Conservation (phyloP, 169 alveolate genomes). For the Plasmodium vivax region DNA sequence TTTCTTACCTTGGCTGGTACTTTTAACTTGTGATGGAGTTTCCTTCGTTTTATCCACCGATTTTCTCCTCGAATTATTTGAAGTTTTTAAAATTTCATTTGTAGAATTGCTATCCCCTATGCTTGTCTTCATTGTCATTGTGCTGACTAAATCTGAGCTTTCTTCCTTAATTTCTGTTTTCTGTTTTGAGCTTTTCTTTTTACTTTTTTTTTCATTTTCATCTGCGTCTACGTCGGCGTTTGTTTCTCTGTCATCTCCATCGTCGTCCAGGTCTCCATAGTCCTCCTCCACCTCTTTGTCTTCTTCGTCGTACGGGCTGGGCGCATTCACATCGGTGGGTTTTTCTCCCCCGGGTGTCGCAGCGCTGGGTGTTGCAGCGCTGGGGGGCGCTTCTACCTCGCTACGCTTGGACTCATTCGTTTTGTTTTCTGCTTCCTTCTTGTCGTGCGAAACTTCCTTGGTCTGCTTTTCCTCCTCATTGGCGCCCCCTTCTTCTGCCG, state of each 20-base stretch:
- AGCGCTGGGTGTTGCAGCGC: not conserved
- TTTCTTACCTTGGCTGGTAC: constrained; percentile 1
- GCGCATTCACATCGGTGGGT: not conserved
- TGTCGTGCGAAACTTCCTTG: not conserved
- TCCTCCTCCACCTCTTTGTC: not conserved
- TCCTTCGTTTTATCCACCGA: constrained; percentile 24
- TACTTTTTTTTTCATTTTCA: constrained; percentile 12
- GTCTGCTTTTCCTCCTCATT: not conserved
- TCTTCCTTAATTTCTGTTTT: not conserved
- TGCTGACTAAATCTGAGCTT: not conserved
- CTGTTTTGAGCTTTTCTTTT: not conserved
- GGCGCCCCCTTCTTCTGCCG: not conserved
- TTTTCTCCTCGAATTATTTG: constrained; percentile 17
- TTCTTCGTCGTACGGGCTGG: not conserved
- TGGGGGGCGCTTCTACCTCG: not conserved
- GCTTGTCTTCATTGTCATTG: not conserved
- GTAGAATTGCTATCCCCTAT: constrained; percentile 1
- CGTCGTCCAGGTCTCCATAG: constrained; percentile 8
- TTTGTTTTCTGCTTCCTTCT: not conserved
- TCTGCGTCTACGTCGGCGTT: not conserved
- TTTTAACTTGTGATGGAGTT: constrained; percentile 6
- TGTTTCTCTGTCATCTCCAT: constrained; percentile 12
- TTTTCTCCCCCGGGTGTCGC: not conserved
- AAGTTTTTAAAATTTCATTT: not conserved
- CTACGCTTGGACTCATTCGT: not conserved